These are phyloP conservation scores for Hymenoscyphus albidus DNA, from an alignment of 2,329 filamentous ascomycete species.

Conservation along the genomic window DNA sequence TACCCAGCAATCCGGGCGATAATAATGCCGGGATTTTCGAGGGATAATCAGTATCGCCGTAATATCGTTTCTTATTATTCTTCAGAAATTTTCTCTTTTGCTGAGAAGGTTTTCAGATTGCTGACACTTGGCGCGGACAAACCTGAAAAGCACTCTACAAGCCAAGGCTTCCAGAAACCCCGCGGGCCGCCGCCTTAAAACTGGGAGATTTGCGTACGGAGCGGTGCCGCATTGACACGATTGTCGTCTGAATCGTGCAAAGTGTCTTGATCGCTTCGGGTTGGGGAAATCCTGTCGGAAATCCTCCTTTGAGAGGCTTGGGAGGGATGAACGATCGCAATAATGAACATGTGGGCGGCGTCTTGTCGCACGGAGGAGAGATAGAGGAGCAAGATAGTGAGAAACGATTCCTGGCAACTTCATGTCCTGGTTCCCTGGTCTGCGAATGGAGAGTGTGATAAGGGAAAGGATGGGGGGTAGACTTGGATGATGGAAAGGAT, in stretches of 20 bases:
- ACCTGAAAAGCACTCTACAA: conserved; percentile 1
- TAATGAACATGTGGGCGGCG: background rate
- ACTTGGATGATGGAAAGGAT: background rate
- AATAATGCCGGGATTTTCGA: background rate
- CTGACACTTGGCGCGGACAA: background rate
- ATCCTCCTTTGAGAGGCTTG: background rate
- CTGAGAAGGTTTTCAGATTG: background rate
- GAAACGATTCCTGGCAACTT: too few relatives aligned
- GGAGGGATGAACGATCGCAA: background rate
- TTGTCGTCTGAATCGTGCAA: background rate
- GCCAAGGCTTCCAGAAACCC: background rate
- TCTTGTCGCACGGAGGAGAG: background rate
- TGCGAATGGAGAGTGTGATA: background rate
- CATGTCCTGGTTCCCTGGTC: background rate
- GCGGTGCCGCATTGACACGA: background rate
- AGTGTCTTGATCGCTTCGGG: background rate
- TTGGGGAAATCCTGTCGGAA: background rate
- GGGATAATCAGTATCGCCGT: background rate
- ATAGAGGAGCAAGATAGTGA: background rate
- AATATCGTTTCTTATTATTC: background rate
- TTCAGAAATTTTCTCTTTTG: background rate
- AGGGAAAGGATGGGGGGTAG: background rate
- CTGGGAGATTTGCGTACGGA: background rate
- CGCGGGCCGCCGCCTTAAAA: background rate
- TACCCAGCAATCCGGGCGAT: background rate